Conservation (phyloP, 2,329 filamentous ascomycete species). For the Penicillium sp. region DNA sequence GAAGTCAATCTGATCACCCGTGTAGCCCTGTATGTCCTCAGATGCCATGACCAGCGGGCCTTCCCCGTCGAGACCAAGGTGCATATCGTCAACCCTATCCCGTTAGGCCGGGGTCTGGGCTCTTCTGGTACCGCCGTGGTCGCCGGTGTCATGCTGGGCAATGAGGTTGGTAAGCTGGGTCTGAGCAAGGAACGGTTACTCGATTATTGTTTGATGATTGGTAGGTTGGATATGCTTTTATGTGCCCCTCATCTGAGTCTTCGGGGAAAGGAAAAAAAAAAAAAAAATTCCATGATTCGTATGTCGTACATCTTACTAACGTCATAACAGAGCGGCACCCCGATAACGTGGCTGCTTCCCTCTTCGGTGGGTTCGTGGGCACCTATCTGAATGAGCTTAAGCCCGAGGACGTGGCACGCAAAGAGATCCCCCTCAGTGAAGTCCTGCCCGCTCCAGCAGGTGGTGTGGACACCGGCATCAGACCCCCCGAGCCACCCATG, state of each 20-base stretch:
- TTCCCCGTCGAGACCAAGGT: constrained; percentile 84
- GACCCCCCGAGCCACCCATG: constrained; percentile 76
- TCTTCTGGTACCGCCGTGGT: constrained; percentile 93
- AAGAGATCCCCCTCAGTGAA: constrained; percentile 88
- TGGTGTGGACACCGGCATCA: constrained; percentile 78
- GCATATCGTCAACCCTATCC: constrained; percentile 92
- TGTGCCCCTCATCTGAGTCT: not conserved
- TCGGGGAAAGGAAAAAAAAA: too few species aligned
- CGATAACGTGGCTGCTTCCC: constrained; percentile 86
- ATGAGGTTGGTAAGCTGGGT: constrained; percentile 72
- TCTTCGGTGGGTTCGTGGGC: constrained; percentile 93
- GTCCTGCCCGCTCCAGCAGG: constrained; percentile 84
- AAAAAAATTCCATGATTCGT: not conserved
- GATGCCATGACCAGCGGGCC: constrained; percentile 75
- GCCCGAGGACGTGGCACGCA: constrained; percentile 77
- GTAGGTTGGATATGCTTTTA: constrained; percentile 37
- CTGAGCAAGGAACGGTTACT: constrained; percentile 74
- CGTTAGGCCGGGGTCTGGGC: constrained; percentile 82
- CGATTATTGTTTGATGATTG: constrained; percentile 96
- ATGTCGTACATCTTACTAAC: constrained; percentile 12
- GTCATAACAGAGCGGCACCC: constrained; percentile 59
- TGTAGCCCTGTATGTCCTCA: constrained; percentile 85
- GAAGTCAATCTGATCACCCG: constrained; percentile 87
- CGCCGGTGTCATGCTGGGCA: constrained; percentile 84
- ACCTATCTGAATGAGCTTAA: constrained; percentile 90